phyloP scores from a whole-genome alignment of 306 rosid genomes.

The Cotoneaster glaucophyllus region DNA sequence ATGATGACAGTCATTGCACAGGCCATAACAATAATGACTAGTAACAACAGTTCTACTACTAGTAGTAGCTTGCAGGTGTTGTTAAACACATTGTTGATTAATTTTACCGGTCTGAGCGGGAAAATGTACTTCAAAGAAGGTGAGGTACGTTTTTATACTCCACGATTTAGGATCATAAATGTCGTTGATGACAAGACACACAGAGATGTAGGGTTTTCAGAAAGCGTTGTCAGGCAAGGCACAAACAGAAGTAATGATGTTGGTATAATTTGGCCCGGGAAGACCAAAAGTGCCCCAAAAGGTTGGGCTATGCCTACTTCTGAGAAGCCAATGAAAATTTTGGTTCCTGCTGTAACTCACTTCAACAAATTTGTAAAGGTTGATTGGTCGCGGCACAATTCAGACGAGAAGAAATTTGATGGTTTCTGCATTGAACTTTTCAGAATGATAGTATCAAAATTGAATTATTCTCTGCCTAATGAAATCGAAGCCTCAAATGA shows the following conservation, averaged over 20 bases:
- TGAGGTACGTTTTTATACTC: slow-evolving; percentile 22
- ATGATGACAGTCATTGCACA: slow-evolving; percentile 38
- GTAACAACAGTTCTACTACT: slow-evolving; percentile 7
- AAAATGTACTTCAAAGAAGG: slow-evolving; percentile 36
- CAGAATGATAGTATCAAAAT: not conserved
- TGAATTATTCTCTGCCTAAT: slow-evolving; percentile 38
- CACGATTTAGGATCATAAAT: slow-evolving; percentile 46
- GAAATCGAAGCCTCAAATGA: slow-evolving; percentile 17
- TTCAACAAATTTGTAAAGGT: slow-evolving; percentile 50
- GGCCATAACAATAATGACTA: slow-evolving; percentile 28
- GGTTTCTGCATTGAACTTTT: slow-evolving; percentile 60
- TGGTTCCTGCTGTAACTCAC: slow-evolving; percentile 37
- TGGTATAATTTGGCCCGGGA: slow-evolving; percentile 55
- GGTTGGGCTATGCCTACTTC: slow-evolving; percentile 49
- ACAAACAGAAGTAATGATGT: not conserved
- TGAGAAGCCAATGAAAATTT: slow-evolving; percentile 41
- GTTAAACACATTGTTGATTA: slow-evolving; percentile 25
- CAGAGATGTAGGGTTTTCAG: slow-evolving; percentile 25
- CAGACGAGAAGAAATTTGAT: not conserved
- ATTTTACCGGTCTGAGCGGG: slow-evolving; percentile 53
- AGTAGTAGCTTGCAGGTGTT: slow-evolving; percentile 19
- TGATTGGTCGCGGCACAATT: slow-evolving; percentile 1
- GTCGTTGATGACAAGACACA: slow-evolving; percentile 33
- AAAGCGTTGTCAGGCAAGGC: not conserved
- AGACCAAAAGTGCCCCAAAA: slow-evolving; percentile 20